Evolutionary conservation across 495 filamentous ascomycete species (phyloP), one percentile per base, ranked within the genome.

Genomic region (Penicillium soppii): DNA sequence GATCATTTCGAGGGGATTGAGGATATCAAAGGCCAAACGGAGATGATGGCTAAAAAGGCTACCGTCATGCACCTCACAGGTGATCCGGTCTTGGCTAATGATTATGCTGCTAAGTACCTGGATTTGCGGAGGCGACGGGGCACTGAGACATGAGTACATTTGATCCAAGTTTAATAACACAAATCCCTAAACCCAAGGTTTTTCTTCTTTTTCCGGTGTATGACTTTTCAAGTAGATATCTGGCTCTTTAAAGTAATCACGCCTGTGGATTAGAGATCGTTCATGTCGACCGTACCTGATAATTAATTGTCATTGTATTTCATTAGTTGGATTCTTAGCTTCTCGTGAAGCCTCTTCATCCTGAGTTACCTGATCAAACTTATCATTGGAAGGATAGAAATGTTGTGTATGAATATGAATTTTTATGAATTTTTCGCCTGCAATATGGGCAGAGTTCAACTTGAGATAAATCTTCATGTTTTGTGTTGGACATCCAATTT

Each of bases 1-100:
- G 67, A 78, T 61, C 81, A 88, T 48, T 95, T 80, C 56, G 82
- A 87, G 33, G 77, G 79, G 22, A 77, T 92, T 26, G 86, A 90
- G 62, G 90, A 96, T 70, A 72, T 86, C 15, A 68, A 77, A 17
- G 87, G 84, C 29, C 87, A 89, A 66, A 87, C 87, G 62, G 87
- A 91, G 71, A 85, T 89, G 82, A 82, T 95, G 74, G 88, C 87
- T 2, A 92, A 92, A 72, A 92, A 91, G 66, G 88, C 89, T 13
- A 86, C 86, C 7, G 76, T 95, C 33, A 88, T 89, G 79, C 84
- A 85, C 64, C 71, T 87, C 7, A 74, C 86, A 19, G 90, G 89
- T 4, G 87, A 96, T 54, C 68, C 78, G 44, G 80, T 77, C 15
- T 63, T 87, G 56, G 83, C 89, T 1, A 89, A 91, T 70, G 85